Conservation (phyloP, 345 rosid genomes). For the Eucalyptus decipiens region DNA sequence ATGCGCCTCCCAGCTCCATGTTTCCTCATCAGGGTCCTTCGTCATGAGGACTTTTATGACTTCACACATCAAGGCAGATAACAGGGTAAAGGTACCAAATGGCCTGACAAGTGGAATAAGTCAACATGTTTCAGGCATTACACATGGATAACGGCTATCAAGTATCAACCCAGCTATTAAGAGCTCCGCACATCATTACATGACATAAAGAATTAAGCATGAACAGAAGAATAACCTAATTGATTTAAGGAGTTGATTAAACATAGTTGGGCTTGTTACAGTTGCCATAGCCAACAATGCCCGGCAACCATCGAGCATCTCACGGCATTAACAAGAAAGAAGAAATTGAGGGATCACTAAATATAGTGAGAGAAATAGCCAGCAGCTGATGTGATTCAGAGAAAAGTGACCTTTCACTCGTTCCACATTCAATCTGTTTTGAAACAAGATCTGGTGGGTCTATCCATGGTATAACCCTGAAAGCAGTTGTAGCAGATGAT, state of each 20-base stretch:
- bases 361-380: neutral
- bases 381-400: neutral
- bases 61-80: slow-evolving; percentile 82
- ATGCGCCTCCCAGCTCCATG: slow-evolving; percentile 98
- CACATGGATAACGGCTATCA: neutral
- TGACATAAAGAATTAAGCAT: neutral
- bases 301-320: slow-evolving; percentile 96
- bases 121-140: neutral
- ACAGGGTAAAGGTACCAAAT: slow-evolving; percentile 66
- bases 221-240: slow-evolving; percentile 42
- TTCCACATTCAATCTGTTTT: slow-evolving; percentile 73
- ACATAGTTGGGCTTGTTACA: slow-evolving; percentile 48
- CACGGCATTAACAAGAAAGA: slow-evolving; percentile 38
- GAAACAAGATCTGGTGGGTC: slow-evolving; percentile 79
- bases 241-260: slow-evolving; percentile 75
- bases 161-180: neutral
- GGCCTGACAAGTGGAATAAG: slow-evolving; percentile 48
- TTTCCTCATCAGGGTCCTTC: slow-evolving; percentile 52
- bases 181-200: neutral
- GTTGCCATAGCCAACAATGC: slow-evolving; percentile 77
- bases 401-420: slow-evolving; percentile 67
- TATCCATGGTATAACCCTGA: slow-evolving; percentile 86
- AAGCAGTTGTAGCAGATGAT: slow-evolving; percentile 70
- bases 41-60: slow-evolving; percentile 68
- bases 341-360: neutral